Evolutionary conservation across 1,284 basidiomycete species (phyloP).

Genomic region (Fomitopsis betulina): DNA sequence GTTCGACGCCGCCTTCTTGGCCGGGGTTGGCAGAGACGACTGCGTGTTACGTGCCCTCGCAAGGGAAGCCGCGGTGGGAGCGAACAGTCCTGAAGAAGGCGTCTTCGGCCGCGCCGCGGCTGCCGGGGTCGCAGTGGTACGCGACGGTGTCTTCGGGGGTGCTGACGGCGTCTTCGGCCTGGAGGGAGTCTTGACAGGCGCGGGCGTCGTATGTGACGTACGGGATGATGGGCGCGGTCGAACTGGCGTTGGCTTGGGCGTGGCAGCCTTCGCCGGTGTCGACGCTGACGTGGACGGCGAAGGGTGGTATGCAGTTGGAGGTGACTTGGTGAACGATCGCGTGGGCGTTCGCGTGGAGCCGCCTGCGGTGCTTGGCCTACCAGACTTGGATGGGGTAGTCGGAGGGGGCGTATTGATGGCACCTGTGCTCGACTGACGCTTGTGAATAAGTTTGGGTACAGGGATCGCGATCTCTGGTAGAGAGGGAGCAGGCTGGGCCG

Average conservation of each 20-base stretch:
- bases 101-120: conserved; percentile 23
- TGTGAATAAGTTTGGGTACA: conserved; percentile 8
- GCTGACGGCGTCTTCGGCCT: conserved; percentile 35
- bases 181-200: conserved; percentile 19
- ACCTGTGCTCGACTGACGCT: conserved; percentile 17
- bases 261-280: conserved; percentile 14
- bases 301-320: conserved; percentile 24
- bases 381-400: conserved; percentile 24
- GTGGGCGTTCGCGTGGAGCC: conserved; percentile 18
- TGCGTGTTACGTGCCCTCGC: conserved; percentile 55
- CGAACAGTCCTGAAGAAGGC: conserved; percentile 49
- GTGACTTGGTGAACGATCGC: conserved; percentile 25
- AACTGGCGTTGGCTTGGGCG: conserved; percentile 14
- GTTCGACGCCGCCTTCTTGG: conserved; percentile 43
- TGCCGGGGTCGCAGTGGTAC: conserved; percentile 31
- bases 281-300: conserved; percentile 18
- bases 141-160: conserved; percentile 41
- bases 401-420: conserved; percentile 10
- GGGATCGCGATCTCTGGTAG: conserved; percentile 6
- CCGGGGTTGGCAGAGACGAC: conserved; percentile 39
- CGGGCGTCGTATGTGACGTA: conserved; percentile 9
- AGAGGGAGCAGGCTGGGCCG: background rate
- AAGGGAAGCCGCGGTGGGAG: conserved; percentile 74
- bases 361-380: conserved; percentile 10
- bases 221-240: conserved; percentile 22